Conservation (phyloP, 208 protist species). For the Trypanosoma boissoni region DNA sequence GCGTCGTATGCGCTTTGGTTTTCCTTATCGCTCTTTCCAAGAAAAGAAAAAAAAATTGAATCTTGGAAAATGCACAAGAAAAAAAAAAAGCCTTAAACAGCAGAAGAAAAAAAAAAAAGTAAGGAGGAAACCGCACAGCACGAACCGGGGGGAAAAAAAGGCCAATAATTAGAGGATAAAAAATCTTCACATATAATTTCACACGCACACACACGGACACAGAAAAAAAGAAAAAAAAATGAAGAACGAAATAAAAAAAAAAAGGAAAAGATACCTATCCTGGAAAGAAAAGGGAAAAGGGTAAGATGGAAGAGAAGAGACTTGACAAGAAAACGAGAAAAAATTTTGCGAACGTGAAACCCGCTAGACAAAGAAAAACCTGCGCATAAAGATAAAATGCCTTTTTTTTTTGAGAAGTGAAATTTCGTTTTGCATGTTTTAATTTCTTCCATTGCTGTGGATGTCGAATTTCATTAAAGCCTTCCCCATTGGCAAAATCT, state of each 20-base stretch:
- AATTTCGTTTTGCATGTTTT: background rate
- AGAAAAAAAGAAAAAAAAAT: background rate
- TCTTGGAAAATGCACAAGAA: background rate
- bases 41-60: slow-evolving; percentile 14
- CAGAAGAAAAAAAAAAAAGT: slow-evolving; percentile 7
- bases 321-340: background rate
- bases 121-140: too few species aligned
- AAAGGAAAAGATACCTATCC: too few species aligned
- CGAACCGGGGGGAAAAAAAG: background rate
- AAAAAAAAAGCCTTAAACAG: background rate
- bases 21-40: background rate
- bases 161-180: background rate
- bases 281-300: background rate
- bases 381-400: too few species aligned
- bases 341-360: too few species aligned
- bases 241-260: background rate
- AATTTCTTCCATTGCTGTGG: too few species aligned
- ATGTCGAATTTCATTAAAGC: too few species aligned
- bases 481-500: too few species aligned
- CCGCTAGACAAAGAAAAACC: background rate
- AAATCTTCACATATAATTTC: slow-evolving; percentile 6
- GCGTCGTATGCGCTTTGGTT: slow-evolving; percentile 1
- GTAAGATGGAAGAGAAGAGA: background rate
- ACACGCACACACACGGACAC: background rate
- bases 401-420: too few species aligned